Base-by-base conservation (phyloP, 352 stramenopile genomes). In the Pythium guiyangense region DNA sequence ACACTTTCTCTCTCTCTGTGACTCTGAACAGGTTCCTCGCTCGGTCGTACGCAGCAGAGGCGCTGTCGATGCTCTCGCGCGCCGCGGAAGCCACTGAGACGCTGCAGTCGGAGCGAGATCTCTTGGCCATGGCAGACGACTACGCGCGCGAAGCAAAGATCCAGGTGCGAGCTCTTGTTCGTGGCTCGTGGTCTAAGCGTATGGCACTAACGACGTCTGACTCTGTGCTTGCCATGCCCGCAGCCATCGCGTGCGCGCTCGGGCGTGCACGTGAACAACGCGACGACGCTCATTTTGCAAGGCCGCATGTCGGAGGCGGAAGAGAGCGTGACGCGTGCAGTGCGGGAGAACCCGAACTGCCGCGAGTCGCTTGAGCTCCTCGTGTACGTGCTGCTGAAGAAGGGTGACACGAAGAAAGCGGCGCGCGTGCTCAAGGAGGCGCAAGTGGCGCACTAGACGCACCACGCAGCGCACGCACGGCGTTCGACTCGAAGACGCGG, bases 361-460 rank as follows among this genome's bases (percentile, higher is more conserved):
- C 81, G 81, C 47, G 83, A 91, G 62, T 92, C 85, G 60, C 75
- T 95, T 29, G 81, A 92, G 63, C 64, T 93, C 40, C 71, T 95
- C 69, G 85, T 95, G 54, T 95, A 95, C 68, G 84, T 95, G 53
- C 66, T 92, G 58, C 64, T 95, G 49, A 92, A 90, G 74, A 95
- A 95, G 72, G 83, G 81, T 22, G 83, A 93, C 59, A 86, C 83
- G 60, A 95, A 93, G 74, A 95, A 95, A 63, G 83, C 85, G 31
- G 66, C 91, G 66, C 85, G 84, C 22, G 83, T 95, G 51, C 64
- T 95, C 43, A 93, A 93, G 73, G 85, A 92, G 66, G 85, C 85
- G 20, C 85, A 92, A 47, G 82, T 95, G 45, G 65, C 73, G 43
- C 73, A 86, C 54, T 90, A 63, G 49, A 50, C 18, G 25, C 22